Evolutionary conservation across 225 moss, liverwort and hornwort species (phyloP), one percentile per base, ranked within the genome.

Genomic region (Polytrichum commune): DNA sequence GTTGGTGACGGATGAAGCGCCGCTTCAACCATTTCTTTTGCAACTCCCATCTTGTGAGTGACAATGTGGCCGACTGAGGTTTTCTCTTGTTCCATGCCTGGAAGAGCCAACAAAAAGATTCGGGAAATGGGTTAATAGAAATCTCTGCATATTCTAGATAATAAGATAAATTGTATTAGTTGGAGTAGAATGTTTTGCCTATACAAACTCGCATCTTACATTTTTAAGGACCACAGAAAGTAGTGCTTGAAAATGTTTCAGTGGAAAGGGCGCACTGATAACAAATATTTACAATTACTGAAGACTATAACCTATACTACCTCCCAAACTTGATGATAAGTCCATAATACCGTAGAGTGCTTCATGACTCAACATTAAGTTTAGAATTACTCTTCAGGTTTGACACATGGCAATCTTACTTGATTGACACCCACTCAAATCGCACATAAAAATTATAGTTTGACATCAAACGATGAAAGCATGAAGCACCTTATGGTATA

Each of bases 1-100:
- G 70, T 18, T 60, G 75, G 73, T 29, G 79, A 64, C 28, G 78
- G 72, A 76, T 78, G 79, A 18, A 95, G 70, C 18, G 90, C 90
- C 63, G 82, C 90, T 81, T 88, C 86, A 58, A 93, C 92, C 93
- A 95, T 98, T 66, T 73, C 73, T n/a, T 69, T 69, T 72, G 98
- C 95, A 56, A 70, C 69, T 27, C 82, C 84, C 78, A 83, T 82
- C 74, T 76, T 90, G 27, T 84, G 74, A 71, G 74, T 76, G 19
- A 66, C 87, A 62, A 98, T 79, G 63, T 71, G 86, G 65, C 62
- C 20, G 63, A 67, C 23, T 33, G 75, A 38, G 54, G 69, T 66
- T 19, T 65, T 80, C 68, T 72, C 73, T 62, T 66, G 78, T 7
- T 33, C 69, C 62, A 70, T 65, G 56, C 75, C 77, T 75, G 77